Percentiles rank a stretch among this genome's conserved stretches.
Evolutionary conservation across 495 filamentous ascomycete genomes (phyloP).

Genomic region (Talaromyces thailandensis): DNA sequence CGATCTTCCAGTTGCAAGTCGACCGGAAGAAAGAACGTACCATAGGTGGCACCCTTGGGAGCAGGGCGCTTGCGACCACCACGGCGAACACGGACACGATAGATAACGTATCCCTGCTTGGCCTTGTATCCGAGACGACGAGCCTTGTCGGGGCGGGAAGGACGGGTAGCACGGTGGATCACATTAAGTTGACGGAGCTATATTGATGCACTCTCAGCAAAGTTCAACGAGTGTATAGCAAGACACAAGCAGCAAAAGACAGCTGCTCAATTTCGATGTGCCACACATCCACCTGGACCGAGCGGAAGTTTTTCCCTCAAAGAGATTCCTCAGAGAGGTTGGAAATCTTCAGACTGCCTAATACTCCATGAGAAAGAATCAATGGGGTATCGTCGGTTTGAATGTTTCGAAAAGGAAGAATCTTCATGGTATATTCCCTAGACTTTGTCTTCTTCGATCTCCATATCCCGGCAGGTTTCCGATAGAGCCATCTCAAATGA

Average conservation of each 20-base stretch:
- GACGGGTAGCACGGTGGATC: constrained; percentile 97
- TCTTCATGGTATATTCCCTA: not conserved
- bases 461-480: constrained; percentile 3
- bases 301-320: not conserved
- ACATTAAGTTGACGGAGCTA: constrained; percentile 98
- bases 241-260: constrained; percentile 31
- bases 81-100: constrained; percentile 93
- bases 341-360: constrained; percentile 3
- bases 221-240: constrained; percentile 99
- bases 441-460: not conserved
- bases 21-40: constrained; percentile 39
- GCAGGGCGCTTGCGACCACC: constrained; percentile 95
- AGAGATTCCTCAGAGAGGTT: not conserved
- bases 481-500: constrained; percentile 17
- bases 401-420: not conserved
- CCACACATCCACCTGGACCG: constrained; percentile 39
- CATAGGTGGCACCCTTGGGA: constrained; percentile 97
- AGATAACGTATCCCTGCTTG: constrained; percentile 99
- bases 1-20: not conserved
- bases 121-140: constrained; percentile 99
- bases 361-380: constrained; percentile 3
- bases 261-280: constrained; percentile 21
- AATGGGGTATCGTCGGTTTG: not conserved
- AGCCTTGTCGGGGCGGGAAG: constrained; percentile 98
- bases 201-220: constrained; percentile 99